phyloP scores from a whole-genome alignment of 345 rosid genomes.

The Euphorbia lathyris region DNA sequence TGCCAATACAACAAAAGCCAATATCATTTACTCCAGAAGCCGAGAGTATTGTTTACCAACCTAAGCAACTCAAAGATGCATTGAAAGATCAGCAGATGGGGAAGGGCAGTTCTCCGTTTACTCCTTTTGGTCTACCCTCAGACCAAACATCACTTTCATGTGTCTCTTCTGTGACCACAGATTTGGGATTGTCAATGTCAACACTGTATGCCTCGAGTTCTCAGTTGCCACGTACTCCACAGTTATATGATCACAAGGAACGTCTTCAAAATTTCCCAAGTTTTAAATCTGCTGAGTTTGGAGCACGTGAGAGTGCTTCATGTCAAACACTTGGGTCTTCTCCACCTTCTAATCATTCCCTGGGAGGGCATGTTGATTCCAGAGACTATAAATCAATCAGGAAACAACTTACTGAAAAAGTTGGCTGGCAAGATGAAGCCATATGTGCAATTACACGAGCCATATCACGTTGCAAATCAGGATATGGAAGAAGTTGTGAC shows the following conservation, averaged over 20 bases:
- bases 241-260: constrained; percentile 28
- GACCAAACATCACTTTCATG: constrained; percentile 24
- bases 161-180: constrained; percentile 47
- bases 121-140: constrained; percentile 19
- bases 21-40: constrained; percentile 17
- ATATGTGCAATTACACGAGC: constrained; percentile 44
- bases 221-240: constrained; percentile 30
- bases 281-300: constrained; percentile 25
- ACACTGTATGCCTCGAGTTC: constrained; percentile 40
- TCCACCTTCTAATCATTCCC: constrained; percentile 20
- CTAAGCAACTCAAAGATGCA: constrained; percentile 22
- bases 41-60: constrained; percentile 21
- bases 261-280: constrained; percentile 18
- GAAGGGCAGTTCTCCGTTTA: constrained; percentile 1
- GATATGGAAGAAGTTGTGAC: constrained; percentile 27
- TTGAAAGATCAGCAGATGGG: constrained; percentile 20
- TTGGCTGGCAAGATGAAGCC: constrained; percentile 65
- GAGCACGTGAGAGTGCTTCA: constrained; percentile 27
- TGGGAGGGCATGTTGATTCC: constrained; percentile 25
- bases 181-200: constrained; percentile 60
- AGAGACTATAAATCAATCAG: constrained; percentile 47
- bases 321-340: constrained; percentile 24
- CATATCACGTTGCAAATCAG: constrained; percentile 41
- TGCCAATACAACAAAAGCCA: not conserved
- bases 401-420: constrained; percentile 45